phyloP scores from a whole-genome alignment of 805 yeast genomes.

The Ogataea trehalophila region DNA sequence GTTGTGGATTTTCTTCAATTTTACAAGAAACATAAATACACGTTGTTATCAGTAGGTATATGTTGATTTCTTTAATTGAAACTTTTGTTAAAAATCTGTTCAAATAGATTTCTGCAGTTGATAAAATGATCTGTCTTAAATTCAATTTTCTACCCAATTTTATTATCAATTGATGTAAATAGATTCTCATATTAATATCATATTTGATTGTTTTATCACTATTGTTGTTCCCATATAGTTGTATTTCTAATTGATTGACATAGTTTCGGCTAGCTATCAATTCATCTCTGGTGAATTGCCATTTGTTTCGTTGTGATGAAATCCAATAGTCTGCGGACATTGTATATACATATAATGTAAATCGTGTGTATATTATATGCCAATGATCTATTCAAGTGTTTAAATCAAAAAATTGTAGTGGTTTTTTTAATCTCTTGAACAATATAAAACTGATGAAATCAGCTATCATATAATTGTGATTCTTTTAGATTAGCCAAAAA shows the following conservation, averaged over 20 bases:
- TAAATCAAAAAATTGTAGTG: no score
- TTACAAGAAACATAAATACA: constrained; percentile 88
- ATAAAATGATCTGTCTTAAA: constrained; percentile 75
- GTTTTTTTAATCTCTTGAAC: no score
- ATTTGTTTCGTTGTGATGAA: constrained; percentile 72
- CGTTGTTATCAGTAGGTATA: constrained; percentile 76
- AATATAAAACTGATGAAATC: no score
- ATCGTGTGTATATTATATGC: no score
- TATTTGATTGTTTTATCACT: constrained; percentile 30
- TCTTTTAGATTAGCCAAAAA: no score
- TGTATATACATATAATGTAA: neutral
- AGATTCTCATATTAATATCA: constrained; percentile 68
- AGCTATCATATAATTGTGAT: no score
- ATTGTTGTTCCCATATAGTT: constrained; percentile 7
- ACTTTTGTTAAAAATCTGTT: constrained; percentile 72
- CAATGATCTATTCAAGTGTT: no score
- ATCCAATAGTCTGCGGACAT: constrained; percentile 89
- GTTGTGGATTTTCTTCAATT: constrained; percentile 93
- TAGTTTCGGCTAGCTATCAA: constrained; percentile 30
- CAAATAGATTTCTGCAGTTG: constrained; percentile 84
- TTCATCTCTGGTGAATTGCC: constrained; percentile 73
- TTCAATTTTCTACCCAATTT: constrained; percentile 75
- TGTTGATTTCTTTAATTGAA: constrained; percentile 74
- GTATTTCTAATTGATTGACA: constrained; percentile 20
- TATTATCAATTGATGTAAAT: constrained; percentile 68